phyloP scores from a whole-genome alignment of 768 basidiomycete genomes.

The Suillus clintonianus region DNA sequence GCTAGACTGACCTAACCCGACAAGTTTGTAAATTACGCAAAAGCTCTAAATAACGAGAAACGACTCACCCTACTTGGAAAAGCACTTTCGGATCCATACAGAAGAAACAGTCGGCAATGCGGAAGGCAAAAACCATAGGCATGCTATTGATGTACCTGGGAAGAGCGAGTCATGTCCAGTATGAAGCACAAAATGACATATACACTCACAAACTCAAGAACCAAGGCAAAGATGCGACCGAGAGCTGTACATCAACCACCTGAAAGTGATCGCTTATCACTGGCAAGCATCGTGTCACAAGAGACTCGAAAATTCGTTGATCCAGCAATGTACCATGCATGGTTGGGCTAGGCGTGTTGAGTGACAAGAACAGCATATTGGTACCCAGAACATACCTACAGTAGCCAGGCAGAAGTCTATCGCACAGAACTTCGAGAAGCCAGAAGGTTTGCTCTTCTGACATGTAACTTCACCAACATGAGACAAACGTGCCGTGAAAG shows the following conservation, averaged over 20 bases:
- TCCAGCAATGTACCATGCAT: slow-evolving; percentile 99
- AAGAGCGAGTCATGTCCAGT: slow-evolving; percentile 2
- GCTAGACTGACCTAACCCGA: slow-evolving; percentile 54
- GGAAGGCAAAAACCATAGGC: slow-evolving; percentile 97
- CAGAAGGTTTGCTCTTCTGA: slow-evolving; percentile 99
- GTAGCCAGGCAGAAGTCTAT: slow-evolving; percentile 94
- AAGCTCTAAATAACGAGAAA: not conserved
- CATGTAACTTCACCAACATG: slow-evolving; percentile 72
- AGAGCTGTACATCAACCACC: slow-evolving; percentile 91
- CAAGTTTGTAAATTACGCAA: slow-evolving; percentile 14
- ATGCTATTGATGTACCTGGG: slow-evolving; percentile 85
- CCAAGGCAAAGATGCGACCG: slow-evolving; percentile 96
- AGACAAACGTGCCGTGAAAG: slow-evolving; percentile 8
- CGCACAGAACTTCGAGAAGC: slow-evolving; percentile 93
- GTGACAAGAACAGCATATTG: not conserved
- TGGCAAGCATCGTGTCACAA: slow-evolving; percentile 86
- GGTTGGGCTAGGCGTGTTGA: slow-evolving; percentile 62
- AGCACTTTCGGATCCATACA: slow-evolving; percentile 99
- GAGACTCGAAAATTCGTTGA: slow-evolving; percentile 94
- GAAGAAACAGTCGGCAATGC: slow-evolving; percentile 96
- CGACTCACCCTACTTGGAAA: slow-evolving; percentile 90
- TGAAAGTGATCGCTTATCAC: slow-evolving; percentile 94
- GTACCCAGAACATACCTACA: slow-evolving; percentile 65
- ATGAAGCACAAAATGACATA: slow-evolving; percentile 7
- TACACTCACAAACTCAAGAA: slow-evolving; percentile 88